phyloP scores from a whole-genome alignment of 2,329 filamentous ascomycete genomes.

The Fusarium goolgardi region DNA sequence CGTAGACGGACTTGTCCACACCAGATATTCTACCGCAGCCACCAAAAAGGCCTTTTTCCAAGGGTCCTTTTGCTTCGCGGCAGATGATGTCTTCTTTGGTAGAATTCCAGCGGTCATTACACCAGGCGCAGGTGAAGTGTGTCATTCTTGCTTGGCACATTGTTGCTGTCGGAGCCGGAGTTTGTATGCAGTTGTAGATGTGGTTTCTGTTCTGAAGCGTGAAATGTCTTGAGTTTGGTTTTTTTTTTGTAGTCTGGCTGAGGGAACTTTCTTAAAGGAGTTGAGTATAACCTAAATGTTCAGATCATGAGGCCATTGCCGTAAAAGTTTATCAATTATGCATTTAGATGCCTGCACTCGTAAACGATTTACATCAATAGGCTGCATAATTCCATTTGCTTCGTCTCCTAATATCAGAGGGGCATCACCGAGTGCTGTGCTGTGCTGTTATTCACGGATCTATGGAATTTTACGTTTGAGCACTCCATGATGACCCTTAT shows the following conservation, averaged over 20 bases:
- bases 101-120: not conserved
- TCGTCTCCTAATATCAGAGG: not conserved
- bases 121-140: conserved; percentile 3
- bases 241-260: no score
- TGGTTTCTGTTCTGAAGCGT: not conserved
- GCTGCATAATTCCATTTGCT: not conserved
- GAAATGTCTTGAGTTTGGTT: not conserved
- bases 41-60: not conserved
- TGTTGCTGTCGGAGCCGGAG: not conserved
- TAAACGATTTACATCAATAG: not conserved
- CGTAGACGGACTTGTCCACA: not conserved
- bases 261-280: not conserved
- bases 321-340: not conserved
- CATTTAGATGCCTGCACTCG: not conserved
- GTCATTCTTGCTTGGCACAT: not conserved
- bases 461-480: not conserved
- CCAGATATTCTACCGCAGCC: not conserved
- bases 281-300: not conserved
- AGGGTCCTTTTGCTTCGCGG: not conserved
- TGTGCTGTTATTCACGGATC: not conserved
- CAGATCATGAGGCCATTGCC: not conserved
- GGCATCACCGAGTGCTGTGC: not conserved
- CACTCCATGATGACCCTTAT: not conserved
- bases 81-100: not conserved
- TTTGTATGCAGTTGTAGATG: not conserved